phyloP scores from a whole-genome alignment of 805 yeast genomes.

The Lipomyces yamanashiensis region DNA sequence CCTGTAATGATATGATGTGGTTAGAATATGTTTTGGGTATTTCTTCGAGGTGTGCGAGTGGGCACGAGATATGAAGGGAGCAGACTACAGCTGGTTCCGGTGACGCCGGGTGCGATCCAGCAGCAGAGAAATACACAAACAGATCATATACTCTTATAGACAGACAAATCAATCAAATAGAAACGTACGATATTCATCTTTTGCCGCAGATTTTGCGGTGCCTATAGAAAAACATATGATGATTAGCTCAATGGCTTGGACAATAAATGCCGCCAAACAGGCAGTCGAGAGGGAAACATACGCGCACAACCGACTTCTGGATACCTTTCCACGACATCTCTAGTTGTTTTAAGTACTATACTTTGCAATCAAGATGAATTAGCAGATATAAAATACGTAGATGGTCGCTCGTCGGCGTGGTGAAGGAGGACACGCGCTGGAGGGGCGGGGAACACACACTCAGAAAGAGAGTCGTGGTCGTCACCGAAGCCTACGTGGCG shows the following conservation, averaged over 20 bases:
- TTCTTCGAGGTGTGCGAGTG: no score
- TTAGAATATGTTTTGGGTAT: not conserved
- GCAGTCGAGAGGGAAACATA: conserved; percentile 11
- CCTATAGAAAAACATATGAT: conserved; percentile 29
- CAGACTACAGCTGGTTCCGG: no score
- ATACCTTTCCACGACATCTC: conserved; percentile 39
- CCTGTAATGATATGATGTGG: conserved; percentile 35
- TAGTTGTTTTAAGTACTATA: no score
- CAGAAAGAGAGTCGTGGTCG: not conserved
- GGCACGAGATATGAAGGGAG: no score
- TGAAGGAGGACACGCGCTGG: no score
- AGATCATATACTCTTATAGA: not conserved
- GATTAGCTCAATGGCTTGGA: not conserved
- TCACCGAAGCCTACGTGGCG: not conserved
- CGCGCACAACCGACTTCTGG: conserved; percentile 38
- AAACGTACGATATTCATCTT: conserved; percentile 76
- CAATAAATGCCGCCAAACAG: not conserved
- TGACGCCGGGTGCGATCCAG: no score
- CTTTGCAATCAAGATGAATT: no score
- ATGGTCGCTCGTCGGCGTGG: no score
- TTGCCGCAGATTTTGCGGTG: conserved; percentile 90
- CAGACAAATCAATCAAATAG: not conserved
- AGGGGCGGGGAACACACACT: no score
- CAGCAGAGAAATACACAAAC: no score
- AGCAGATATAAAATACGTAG: no score